Evolutionary conservation across 78 protist genomes (phyloP).

Genomic region (Monocercomonoides exilis): DNA sequence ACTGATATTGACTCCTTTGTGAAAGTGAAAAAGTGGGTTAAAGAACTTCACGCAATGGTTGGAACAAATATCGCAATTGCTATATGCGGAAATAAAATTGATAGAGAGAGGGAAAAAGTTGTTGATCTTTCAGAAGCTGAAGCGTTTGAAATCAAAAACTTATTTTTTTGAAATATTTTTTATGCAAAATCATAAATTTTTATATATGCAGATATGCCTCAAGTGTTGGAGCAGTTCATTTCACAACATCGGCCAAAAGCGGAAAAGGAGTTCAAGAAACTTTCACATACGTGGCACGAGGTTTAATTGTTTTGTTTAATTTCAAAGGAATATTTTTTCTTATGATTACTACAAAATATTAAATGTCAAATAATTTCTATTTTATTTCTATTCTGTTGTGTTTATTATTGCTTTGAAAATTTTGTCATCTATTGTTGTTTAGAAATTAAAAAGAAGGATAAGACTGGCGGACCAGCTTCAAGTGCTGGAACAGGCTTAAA

Average conservation of each 20-base stretch:
- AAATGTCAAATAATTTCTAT: too few relatives aligned
- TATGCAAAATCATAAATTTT: neutral
- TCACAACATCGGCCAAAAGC: neutral
- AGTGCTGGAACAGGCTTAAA: too few relatives aligned
- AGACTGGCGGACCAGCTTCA: too few relatives aligned
- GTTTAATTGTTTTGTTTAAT: too few relatives aligned
- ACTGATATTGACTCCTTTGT: slow-evolving; percentile 28
- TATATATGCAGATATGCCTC: neutral
- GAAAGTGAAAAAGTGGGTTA: slow-evolving; percentile 28
- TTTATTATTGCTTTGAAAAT: too few relatives aligned
- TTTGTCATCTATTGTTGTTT: too few relatives aligned
- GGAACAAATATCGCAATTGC: slow-evolving; percentile 17
- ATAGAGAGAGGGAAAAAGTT: slow-evolving; percentile 8
- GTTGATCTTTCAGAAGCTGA: neutral
- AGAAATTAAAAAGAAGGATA: too few relatives aligned
- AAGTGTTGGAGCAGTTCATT: neutral
- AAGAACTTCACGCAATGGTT: slow-evolving; percentile 19
- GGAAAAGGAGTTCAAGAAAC: neutral
- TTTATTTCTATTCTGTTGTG: too few relatives aligned
- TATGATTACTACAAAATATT: too few relatives aligned
- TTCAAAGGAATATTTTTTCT: too few relatives aligned
- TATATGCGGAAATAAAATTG: slow-evolving; percentile 27
- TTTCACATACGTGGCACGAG: neutral
- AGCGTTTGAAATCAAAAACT: neutral
- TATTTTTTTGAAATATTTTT: neutral